A percentile compares a stretch with the other conserved stretches of the same genome.
phyloP scores from a whole-genome alignment of 176 grass and related monocot species.

The Oryza australiensis region DNA sequence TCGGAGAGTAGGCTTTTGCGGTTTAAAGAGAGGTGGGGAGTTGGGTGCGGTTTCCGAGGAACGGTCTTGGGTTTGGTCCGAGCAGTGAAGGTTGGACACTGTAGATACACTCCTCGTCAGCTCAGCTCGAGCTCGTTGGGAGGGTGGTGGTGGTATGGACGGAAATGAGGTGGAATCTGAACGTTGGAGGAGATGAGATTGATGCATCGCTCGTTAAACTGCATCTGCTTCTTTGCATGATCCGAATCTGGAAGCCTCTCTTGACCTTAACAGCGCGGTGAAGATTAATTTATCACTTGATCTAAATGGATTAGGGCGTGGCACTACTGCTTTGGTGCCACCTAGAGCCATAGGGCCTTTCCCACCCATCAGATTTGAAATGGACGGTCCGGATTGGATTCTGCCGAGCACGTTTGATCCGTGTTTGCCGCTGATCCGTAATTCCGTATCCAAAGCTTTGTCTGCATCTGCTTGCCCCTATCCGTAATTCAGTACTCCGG shows the following conservation, averaged over 20 bases:
- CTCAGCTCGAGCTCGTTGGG: neutral
- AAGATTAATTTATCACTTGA: neutral
- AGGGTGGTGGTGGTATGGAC: too few relatives aligned
- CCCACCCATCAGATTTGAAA: constrained; percentile 4
- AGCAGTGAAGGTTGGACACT: neutral
- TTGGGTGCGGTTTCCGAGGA: constrained; percentile 39
- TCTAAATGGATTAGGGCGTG: neutral
- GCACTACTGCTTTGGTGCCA: neutral
- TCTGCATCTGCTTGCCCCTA: neutral
- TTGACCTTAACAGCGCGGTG: neutral
- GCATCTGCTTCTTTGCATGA: neutral
- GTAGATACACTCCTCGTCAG: constrained; percentile 24
- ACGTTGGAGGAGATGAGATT: constrained; percentile 42
- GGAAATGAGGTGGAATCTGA: constrained; percentile 52
- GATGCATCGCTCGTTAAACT: neutral
- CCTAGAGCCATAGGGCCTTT: neutral
- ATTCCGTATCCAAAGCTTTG: neutral
- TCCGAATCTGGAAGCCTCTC: constrained; percentile 27
- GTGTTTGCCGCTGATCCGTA: neutral
- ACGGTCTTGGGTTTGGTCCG: constrained; percentile 35
- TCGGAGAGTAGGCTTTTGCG: neutral
- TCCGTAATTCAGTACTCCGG: neutral
- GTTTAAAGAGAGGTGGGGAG: constrained; percentile 15
- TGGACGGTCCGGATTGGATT: neutral
- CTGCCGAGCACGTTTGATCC: neutral